Evolutionary conservation across 352 stramenopile species (phyloP), one percentile per base, ranked within the genome.

Genomic region (Phytophthora pinifolia): DNA sequence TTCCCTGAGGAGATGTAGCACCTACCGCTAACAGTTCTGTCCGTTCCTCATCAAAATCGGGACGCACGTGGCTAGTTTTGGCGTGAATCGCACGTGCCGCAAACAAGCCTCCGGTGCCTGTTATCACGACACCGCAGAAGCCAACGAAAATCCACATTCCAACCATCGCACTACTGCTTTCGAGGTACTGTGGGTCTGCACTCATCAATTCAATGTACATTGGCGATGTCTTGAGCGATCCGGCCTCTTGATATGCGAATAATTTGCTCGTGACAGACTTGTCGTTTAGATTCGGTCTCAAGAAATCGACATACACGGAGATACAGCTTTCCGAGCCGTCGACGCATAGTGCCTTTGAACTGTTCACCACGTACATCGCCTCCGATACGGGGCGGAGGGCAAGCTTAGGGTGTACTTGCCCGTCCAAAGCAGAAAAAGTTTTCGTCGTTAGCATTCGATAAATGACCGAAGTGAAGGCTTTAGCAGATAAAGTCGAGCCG

Each of bases 81-180:
- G 57, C 41, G 10, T 62, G 59, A 46, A 80, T 33, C 4, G 63
- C 65, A 38, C 76, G 65, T n/a, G 65, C 46, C 4, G 49, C 20
- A 45, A 88, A 77, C 22, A 88, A 49, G 22, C 17, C 30, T 2
- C 32, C 64, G 17, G 65, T 62, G 17, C 54, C 59, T 9, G 37
- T 59, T 12, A 81, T 36, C 20, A 71, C 72, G n/a, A 58, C 56
- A 1, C 42, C 54, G 27, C 77, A 86, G 48, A 88, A 76, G 15
- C 70, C 66, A 6, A 90, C 62, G 41, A 86, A 90, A 27, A 82
- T 51, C 73, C 77, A 90, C 41, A 90, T 67, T 6, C 65, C 70
- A n/a, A 88, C 39, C 27, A 62, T 83, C 36, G 75, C 57, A 14
- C 62, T 70, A 14, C 79, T 44, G 51, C 52, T 76, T 20, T 61